Base-by-base conservation (phyloP, 2,329 filamentous ascomycete genomes). In the Botrytis deweyae region DNA sequence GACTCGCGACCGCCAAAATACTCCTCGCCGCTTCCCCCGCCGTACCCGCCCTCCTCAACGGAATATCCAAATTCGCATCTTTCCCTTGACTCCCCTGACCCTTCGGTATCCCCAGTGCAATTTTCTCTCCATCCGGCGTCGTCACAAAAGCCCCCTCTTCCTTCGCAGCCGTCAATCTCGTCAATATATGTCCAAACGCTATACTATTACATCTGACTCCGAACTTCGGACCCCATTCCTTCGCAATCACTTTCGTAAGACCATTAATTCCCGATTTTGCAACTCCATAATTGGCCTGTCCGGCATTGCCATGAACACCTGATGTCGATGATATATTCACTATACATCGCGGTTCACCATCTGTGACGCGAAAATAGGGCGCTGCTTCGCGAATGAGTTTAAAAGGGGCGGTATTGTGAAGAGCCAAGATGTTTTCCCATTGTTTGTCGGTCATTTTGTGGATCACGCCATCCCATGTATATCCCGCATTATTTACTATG, bases 391-490 rank as follows among this genome's bases (percentile, higher is more conserved):
- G 89, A 75, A 96, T 86, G 71, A 97, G 90, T 81, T 91, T 91
- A 87, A 97, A 97, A 18, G 94, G 94, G 3, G 92, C 93, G 20
- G 93, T 96, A 81, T 88, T 91, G 86, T 97, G 94, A 66, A 97
- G 87, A 36, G 91, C 89, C 44, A 97, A 84, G 82, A 97, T 97
- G 69, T 92, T 94, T 76, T 96, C 92, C 93, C 93, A 97, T 86
- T 97, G 93, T 85, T 93, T 93, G 85, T 97, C 93, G 25, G 91
- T 92, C 86, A 94, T 95, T 87, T 96, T 97, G 86, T 97, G 93
- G 77, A 97, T 94, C 58, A 97, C 93, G 10, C 92, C 94, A 82
- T 97, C 94, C 93, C 94, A 97, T 0, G 94, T 97, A 84, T 93
- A 97, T 61, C 93, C 94, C 0, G 94, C 94, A 82, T 97, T 97